These are phyloP conservation scores for Flaveria trinervia DNA, from an alignment of 129 eudicot genomes.

Conservation along the genomic window DNA sequence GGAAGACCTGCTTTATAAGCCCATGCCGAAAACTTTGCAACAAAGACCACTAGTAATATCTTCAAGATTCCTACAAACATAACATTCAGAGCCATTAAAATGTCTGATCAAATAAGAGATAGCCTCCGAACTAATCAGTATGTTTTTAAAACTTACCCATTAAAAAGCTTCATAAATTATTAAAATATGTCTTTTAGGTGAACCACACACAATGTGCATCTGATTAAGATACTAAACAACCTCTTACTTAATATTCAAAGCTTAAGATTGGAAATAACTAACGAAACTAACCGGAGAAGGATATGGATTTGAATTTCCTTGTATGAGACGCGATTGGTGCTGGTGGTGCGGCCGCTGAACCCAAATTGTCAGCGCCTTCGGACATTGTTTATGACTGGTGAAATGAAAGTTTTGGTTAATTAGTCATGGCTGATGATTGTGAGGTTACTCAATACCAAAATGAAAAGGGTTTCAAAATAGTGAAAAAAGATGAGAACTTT, in stretches of 20 bases:
- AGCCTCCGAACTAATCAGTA: no score
- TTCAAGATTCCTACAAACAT: background rate
- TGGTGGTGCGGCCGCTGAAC: background rate
- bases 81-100: background rate
- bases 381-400: background rate
- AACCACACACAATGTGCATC: no score
- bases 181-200: no score
- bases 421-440: background rate
- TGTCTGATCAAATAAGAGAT: no score
- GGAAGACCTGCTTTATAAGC: slow-evolving; percentile 59
- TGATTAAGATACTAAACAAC: no score
- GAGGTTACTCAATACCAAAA: background rate
- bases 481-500: background rate
- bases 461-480: background rate
- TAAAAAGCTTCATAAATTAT: no score
- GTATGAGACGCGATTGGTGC: background rate
- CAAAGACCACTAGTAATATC: slow-evolving; percentile 31
- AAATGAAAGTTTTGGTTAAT: background rate
- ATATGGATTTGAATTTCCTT: background rate
- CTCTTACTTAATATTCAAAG: no score
- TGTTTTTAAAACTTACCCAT: no score
- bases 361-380: background rate
- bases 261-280: background rate
- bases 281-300: background rate
- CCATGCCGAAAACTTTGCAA: slow-evolving; percentile 57